Evolutionary conservation across 129 eudicot genomes (phyloP).

Genomic region (Tagetes patula): DNA sequence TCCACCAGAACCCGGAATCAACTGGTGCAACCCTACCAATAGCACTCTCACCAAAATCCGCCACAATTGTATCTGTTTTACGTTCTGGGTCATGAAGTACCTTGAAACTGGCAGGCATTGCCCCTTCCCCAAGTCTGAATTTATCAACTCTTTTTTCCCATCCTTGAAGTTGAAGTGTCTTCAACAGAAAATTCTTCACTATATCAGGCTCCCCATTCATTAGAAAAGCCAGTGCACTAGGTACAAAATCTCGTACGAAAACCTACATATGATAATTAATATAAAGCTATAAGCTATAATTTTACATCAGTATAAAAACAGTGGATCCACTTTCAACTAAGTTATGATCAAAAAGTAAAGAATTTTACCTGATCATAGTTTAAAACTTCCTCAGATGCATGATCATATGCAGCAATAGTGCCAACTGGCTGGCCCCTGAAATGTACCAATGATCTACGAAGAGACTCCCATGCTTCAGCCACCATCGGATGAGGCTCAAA

Average conservation of each 20-base stretch:
- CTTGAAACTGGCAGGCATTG: constrained; percentile 98
- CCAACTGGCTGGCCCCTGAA: constrained; percentile 97
- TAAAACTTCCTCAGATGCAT: constrained; percentile 93
- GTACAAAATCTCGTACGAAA: constrained; percentile 95
- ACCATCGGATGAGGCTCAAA: constrained; percentile 98
- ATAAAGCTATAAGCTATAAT: neutral
- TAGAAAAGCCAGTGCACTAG: constrained; percentile 91
- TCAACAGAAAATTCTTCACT: constrained; percentile 78
- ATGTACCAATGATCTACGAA: constrained; percentile 79
- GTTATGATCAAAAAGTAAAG: neutral
- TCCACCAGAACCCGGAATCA: constrained; percentile 99
- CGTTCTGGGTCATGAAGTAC: constrained; percentile 93
- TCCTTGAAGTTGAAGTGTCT: constrained; percentile 91
- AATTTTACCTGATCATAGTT: constrained; percentile 90
- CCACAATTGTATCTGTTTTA: constrained; percentile 84
- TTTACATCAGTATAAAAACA: neutral
- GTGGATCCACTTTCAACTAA: neutral
- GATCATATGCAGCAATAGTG: constrained; percentile 94
- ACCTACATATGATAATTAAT: constrained; percentile 47
- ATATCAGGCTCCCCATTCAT: constrained; percentile 99
- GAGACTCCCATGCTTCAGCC: constrained; percentile 98
- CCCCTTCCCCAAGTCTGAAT: constrained; percentile 97
- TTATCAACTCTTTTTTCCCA: constrained; percentile 94
- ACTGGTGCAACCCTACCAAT: constrained; percentile 99
- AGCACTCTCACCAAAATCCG: constrained; percentile 99